Base-by-base conservation (phyloP, 805 yeast genomes). In the Ascoidea asiatica region DNA sequence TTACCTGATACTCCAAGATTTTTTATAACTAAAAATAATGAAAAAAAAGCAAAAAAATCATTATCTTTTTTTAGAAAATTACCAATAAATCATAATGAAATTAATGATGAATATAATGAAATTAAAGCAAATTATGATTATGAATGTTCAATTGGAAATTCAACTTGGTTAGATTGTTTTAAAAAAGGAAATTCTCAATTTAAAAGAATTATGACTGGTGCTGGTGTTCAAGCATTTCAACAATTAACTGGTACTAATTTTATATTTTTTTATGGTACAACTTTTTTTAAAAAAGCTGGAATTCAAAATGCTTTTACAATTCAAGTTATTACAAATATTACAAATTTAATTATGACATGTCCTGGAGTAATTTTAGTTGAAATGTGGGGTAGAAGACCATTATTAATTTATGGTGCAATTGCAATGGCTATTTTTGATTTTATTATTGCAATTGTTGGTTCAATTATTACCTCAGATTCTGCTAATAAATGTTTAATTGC, bases 1-100 rank as follows among this genome's bases (percentile, higher is more conserved):
- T 64, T 84, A 38, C 89, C 94, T 20, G 95, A 84, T 55, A 70
- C 84, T 38, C 94, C 95, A 36, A 70, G 95, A 54, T 85, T 63
- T 62, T 73, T 62, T 49, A 79, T 85, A 22, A 73, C 73, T 42
- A 73, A 74, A 50, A 75, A 73, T 49, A 61, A 70, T 20, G 55
- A 71, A 45, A 78, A 72, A n/a, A 66, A 70, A 40, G 90, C 89
- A 2, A 64, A 73, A 29, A 55, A 63, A 21, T 70, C 79, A 21
- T 64, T 84, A 50, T 57, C 79, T 13, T 70, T 67, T 51, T 63
- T 82, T 40, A 66, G 82, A 59, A 69, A 76, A 51, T 57, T 68
- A 39, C 71, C 74, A 19, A 48, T 51, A 18, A 69, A 64, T 53
- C 65, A 70, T 56, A 67, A 68, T 21, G 67, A 63, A 43, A 52